Evolutionary conservation across 2,329 filamentous ascomycete genomes (phyloP).

Genomic region (Arthroderma sp.): DNA sequence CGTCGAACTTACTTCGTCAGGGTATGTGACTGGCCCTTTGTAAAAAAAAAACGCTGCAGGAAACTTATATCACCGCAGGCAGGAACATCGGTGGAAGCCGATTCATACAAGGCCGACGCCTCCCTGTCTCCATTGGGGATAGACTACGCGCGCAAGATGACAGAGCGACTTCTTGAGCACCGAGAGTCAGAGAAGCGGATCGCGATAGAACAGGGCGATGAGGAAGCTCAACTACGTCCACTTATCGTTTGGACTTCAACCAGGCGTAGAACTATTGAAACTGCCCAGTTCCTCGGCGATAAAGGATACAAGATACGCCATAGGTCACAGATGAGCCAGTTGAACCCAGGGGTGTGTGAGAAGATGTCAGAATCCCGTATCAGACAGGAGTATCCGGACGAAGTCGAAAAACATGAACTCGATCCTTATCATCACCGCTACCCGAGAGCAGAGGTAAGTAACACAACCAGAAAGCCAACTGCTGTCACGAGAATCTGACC

Average conservation of each 20-base stretch:
- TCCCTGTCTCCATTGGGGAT: conserved; percentile 66
- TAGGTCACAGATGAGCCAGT: conserved; percentile 89
- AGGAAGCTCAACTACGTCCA: conserved; percentile 57
- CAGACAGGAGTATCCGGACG: conserved; percentile 69
- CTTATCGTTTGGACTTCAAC: conserved; percentile 94
- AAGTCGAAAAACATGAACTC: conserved; percentile 80
- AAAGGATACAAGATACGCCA: conserved; percentile 78
- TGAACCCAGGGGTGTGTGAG: conserved; percentile 93
- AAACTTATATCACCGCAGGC: conserved; percentile 34
- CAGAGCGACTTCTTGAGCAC: conserved; percentile 67
- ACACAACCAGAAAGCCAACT: not conserved
- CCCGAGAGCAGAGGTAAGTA: conserved; percentile 70
- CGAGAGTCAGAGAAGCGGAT: conserved; percentile 67
- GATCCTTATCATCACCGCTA: conserved; percentile 97
- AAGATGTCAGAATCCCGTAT: conserved; percentile 79
- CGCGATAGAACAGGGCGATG: conserved; percentile 54
- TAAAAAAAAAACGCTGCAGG: no score
- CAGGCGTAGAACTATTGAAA: conserved; percentile 77
- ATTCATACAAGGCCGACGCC: conserved; percentile 84
- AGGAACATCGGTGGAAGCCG: conserved; percentile 73
- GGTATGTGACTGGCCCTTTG: conserved; percentile 23
- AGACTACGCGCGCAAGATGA: conserved; percentile 75
- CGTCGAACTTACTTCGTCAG: conserved; percentile 87
- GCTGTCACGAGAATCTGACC: no score
- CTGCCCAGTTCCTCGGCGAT: conserved; percentile 64